Conservation (phyloP, 306 rosid genomes). For the Prunus armeniaca region DNA sequence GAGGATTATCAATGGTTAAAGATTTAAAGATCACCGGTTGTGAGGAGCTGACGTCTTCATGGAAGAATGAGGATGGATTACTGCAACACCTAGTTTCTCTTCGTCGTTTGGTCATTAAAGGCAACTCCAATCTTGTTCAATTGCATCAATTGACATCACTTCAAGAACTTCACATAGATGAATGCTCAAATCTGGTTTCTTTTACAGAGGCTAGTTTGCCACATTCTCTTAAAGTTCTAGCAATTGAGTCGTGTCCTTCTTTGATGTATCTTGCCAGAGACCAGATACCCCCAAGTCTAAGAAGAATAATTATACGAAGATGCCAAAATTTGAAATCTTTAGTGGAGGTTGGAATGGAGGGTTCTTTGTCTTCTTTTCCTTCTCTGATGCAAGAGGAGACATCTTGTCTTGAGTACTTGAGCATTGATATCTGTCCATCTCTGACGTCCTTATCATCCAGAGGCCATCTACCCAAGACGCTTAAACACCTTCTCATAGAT, state of each 20-base stretch:
- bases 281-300: background rate
- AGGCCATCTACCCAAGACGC: constrained; percentile 12
- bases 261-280: background rate
- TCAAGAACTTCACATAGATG: background rate
- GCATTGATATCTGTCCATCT: constrained; percentile 18
- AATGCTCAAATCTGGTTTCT: background rate
- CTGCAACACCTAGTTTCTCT: background rate
- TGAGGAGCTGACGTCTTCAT: background rate
- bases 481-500: constrained; percentile 14
- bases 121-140: background rate
- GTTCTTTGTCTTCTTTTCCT: background rate
- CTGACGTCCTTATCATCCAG: background rate
- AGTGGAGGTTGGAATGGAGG: background rate
- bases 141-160: background rate
- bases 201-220: background rate
- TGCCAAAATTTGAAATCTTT: background rate
- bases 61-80: background rate
- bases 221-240: background rate
- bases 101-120: background rate
- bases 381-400: background rate
- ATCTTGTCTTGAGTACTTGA: constrained; percentile 3
- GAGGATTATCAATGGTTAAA: background rate
- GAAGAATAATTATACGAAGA: background rate
- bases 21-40: background rate
- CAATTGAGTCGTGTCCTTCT: background rate